Base-by-base conservation (phyloP, 257 asterid genomes). In the Solanum chilense region DNA sequence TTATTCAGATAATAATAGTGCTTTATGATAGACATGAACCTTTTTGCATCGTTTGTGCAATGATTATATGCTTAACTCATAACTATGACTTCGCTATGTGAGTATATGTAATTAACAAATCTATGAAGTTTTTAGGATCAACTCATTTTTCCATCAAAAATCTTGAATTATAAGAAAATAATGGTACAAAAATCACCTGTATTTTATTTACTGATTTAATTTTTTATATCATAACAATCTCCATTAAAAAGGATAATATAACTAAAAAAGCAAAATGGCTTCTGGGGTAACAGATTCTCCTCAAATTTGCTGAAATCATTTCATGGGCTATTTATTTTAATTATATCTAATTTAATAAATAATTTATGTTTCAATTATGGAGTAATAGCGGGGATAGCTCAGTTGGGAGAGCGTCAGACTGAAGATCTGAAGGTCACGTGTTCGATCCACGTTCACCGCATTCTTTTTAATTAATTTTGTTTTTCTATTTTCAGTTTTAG, bases 361-460 rank as follows among this genome's bases (percentile, higher is more conserved):
- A 35, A 5, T 4, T 0, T 37, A 6, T 9, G 2, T 4, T 3
- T 18, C 2, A 20, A 1, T 7, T 56, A 7, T 20, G 0, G 0
- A 11, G 0, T 4, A 62, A 5, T 3, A 15, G 97, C 94, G 96
- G 97, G 97, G 97, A 95, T 94, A 95, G 97, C 96, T 93, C 97
- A 94, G 94, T 95, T 94, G 98, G 97, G 97, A 93, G 97, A 94
- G 97, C 98, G 97, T 93, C 98, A 93, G 97, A 93, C 98, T 94
- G 96, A 90, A 93, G 94, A 90, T 93, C 92, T 90, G 95, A 95
- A 93, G 98, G 98, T 93, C 96, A 87, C 98, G 98, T 94, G 98
- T 95, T 94, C 96, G 98, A 94, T 95, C 98, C 98, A 94, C 98
- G 98, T 86, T 94, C 98, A 94, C 98, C 96, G 98, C 97, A 69